These are phyloP conservation scores for Glycine soja DNA, from an alignment of 306 rosid genomes.

Conservation along the genomic window DNA sequence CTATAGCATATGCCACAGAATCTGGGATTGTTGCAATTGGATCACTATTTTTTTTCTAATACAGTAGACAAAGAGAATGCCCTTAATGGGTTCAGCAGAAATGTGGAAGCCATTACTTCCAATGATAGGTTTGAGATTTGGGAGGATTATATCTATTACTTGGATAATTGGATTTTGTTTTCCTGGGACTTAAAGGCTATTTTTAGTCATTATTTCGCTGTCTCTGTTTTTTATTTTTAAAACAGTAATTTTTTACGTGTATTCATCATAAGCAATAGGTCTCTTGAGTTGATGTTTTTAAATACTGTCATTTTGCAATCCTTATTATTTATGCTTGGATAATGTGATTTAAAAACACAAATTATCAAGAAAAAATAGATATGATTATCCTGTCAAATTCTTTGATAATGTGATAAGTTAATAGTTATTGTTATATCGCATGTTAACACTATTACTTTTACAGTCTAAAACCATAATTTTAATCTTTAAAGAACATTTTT, in stretches of 20 bases:
- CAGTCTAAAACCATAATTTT: too few species aligned
- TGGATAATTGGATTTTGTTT: neutral
- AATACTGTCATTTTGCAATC: neutral
- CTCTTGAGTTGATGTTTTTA: neutral
- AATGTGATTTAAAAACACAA: too few species aligned
- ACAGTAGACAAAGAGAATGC: neutral
- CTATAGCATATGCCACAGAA: conserved; percentile 15
- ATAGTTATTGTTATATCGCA: too few species aligned
- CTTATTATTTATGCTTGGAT: too few species aligned
- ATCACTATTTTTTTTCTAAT: conserved; percentile 1
- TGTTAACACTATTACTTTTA: too few species aligned
- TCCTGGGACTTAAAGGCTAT: neutral
- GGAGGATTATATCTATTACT: neutral
- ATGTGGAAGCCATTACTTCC: neutral
- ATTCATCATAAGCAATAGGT: neutral
- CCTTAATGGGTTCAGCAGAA: neutral
- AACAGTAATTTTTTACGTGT: neutral
- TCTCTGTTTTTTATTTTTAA: neutral
- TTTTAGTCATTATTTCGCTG: neutral
- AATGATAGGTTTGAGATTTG: neutral
- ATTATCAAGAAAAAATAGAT: too few species aligned
- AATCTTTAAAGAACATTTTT: too few species aligned
- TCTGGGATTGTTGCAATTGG: conserved; percentile 1
- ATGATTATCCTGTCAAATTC: too few species aligned
- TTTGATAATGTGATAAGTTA: too few species aligned